Base-by-base conservation (phyloP, 169 alveolate genomes). In the Cryptosporidium muris region DNA sequence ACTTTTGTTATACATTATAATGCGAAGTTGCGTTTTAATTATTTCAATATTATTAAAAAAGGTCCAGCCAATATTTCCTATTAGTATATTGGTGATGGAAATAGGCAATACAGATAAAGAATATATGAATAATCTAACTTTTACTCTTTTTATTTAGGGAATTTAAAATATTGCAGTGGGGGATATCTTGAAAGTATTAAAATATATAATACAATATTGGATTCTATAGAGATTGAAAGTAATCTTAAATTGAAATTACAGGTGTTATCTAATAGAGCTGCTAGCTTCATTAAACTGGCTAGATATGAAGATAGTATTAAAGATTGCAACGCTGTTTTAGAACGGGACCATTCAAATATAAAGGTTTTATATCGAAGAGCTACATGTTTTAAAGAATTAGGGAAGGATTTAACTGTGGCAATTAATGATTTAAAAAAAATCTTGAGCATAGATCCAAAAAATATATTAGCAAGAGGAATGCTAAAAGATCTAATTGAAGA, bases 341-440 rank as follows among this genome's bases (percentile, higher is more conserved):
- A 12, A 37, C 51, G 51, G 16, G 65, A 67, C 36, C 14, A 52
- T 52, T 38, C 36, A 36, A 54, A 67, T 37, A 45, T 67, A 4
- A 67, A 67, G 37, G 82, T 64, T 8, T 1, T 67, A 40, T 67
- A 38, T 14, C 51, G 82, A 52, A 67, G 65, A 67, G 82, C 82
- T 8, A 51, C 47, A 16, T 67, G 82, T 40, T 38, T 67, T 34
- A 25, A 37, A 36, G 54, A 67, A 7, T 4, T 53, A 38, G 37
- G 12, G 12, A 34, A 37, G 16, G 3, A 64, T 34, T 11, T 38
- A 4, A 16, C 34, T 12, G 37, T 36, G 4, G 82, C 82, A 2
- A 67, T 67, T 16, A 53, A 37, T 2, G 82, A 67, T 51, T 52
- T 67, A 25, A 67, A 67, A 54, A 52, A 51, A 51, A 65, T 65